Base-by-base conservation (phyloP, 164 flowering plant genomes). In the Akebia trifoliata region DNA sequence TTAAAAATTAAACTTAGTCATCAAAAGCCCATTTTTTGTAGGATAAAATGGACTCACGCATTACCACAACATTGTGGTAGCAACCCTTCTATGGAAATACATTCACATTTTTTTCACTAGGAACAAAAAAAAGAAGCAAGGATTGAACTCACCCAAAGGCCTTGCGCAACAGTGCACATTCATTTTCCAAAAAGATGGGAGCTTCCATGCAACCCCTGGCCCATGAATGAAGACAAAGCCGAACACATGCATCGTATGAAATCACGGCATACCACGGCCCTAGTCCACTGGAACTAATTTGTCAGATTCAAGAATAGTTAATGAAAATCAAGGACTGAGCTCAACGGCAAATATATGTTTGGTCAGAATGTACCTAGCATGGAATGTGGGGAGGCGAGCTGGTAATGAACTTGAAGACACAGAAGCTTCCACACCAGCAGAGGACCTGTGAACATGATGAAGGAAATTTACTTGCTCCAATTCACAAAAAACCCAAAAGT, bases 151-250 rank as follows among this genome's bases (percentile, higher is more conserved):
- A 91, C 98, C 89, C 73, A 69, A 91, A 91, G 42, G 92, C 71
- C 60, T 75, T 78, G 21, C 95, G 70, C 52, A 91, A 55, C 24
- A 91, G 62, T 56, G 84, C 78, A 72, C 96, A 88, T 69, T 91
- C 98, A 66, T 79, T 88, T 54, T 91, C 90, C 73, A 91, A 62
- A 64, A 91, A 91, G 67, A 83, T 64, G 10, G 92, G 95, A 50
- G 96, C 96, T 71, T 91, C 95, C 79, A 66, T 64, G 64, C 85
- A 82, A 44, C 94, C 88, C 72, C 74, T 75, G 20, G 96, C 94
- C 96, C 96, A 91, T 34, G 95, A 82, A 77, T 88, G 83, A 64
- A 91, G 89, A 68, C 98, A 91, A 38, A 91, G 86, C 18, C 96
- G 90, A 34, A 91, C 95, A 74, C 96, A 88, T 31, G 96, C 95